A percentile compares a stretch with the other conserved stretches of the same genome.
These are phyloP conservation scores for Morella rubra DNA, from an alignment of 306 rosid genomes.

Conservation along the genomic window DNA sequence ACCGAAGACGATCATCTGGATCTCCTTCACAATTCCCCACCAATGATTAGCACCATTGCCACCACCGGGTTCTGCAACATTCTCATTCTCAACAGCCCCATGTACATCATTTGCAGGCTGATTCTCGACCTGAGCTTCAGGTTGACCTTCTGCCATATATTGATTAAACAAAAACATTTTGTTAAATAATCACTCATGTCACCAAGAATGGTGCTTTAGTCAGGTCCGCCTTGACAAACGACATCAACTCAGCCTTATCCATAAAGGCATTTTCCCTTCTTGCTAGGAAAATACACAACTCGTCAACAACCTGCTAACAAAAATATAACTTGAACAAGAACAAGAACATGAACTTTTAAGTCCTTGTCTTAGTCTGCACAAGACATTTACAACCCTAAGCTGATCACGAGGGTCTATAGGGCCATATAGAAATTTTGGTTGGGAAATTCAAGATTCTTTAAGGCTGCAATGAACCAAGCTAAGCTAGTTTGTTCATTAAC, in stretches of 20 bases:
- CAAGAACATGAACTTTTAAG: not conserved
- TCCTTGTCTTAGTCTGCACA: not conserved
- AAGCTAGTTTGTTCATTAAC: not conserved
- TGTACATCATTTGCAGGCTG: constrained; percentile 50
- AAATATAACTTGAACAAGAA: too few species aligned
- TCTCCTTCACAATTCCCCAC: constrained; percentile 94
- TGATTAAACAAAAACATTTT: constrained; percentile 5
- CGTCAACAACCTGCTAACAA: too few species aligned
- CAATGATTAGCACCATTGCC: constrained; percentile 71
- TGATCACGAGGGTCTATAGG: not conserved
- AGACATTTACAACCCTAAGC: not conserved
- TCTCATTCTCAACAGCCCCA: constrained; percentile 53
- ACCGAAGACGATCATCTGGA: constrained; percentile 95
- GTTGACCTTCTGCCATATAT: constrained; percentile 58
- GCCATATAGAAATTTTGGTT: not conserved
- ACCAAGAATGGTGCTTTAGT: not conserved
- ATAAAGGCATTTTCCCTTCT: not conserved
- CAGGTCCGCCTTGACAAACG: not conserved
- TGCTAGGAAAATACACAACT: too few species aligned
- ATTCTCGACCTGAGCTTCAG: constrained; percentile 55
- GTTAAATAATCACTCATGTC: constrained; percentile 3
- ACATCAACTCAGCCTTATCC: not conserved
- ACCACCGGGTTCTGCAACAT: constrained; percentile 52
- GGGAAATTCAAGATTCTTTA: not conserved
- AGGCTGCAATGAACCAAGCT: not conserved